Evolutionary conservation across 225 moss, liverwort and hornwort genomes (phyloP), one percentile per base, ranked within the genome.

Genomic region (Straminergon stramineum): DNA sequence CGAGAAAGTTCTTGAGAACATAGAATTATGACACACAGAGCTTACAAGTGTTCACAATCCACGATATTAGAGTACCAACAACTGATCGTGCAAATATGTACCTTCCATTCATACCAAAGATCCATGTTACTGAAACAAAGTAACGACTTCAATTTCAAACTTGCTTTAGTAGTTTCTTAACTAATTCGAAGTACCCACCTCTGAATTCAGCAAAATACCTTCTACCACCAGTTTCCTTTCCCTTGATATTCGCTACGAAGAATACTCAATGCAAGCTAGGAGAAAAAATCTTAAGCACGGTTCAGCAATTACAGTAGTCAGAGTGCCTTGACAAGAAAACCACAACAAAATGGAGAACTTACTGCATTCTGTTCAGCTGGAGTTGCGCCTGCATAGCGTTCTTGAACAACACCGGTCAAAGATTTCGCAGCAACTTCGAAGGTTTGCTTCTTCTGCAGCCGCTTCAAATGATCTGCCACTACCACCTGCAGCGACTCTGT

Each of bases 401-500:
- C 95, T 80, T 95, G 96, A 78, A 99, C 91, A 89, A 99, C 89
- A 75, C 79, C 48, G 37, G 95, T 96, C 88, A 99, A 95, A 53
- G 95, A 90, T 13, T 88, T 89, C 39, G 95, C 96, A 41, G 99
- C 96, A 70, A 84, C 90, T 92, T 97, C 97, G 79, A 99, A 99
- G 24, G 96, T 95, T 88, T 91, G 93, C 92, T 97, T 99, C 94
- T 95, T 99, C 85, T 94, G 94, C 27, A 99, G 94, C 90, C 94
- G 93, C 87, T 95, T 99, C 88, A 96, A 93, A 56, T 96, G 91
- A 76, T 92, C 94, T 56, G 96, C 93, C 84, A 97, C 95, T 68
- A 95, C 91, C 74, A 92, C 87, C 91, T 94, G 94, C 92, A 97
- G 86, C 88, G 94, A 81, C 45, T 93, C 93, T 43, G 90, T 90